Base-by-base conservation (phyloP, 768 basidiomycete species). In the Russula sp. region DNA sequence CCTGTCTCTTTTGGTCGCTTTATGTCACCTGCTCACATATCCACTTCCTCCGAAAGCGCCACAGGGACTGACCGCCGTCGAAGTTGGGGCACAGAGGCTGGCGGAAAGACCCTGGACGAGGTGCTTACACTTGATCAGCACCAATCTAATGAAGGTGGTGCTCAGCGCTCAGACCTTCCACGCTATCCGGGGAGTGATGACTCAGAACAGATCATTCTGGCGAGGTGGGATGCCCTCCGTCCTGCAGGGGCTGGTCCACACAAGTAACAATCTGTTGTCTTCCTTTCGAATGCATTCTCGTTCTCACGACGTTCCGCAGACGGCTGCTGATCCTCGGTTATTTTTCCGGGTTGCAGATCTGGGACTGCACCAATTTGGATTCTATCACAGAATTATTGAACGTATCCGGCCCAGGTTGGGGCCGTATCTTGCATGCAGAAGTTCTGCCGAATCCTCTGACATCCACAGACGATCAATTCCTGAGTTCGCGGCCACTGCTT, bases 281-380 rank as follows among this genome's bases (percentile, higher is more conserved):
- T 34, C 8, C 9, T 47, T 31, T 65, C 34, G 34, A 45, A 11
- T 13, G 44, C 62, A 45, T 57, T 62, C 13, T 54, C 7, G 34
- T 61, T 45, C 59, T 57, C 37, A 66, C 32, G 20, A 47, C 11
- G 40, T 37, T 48, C 14, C 34, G 13, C 39, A 80, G 81, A 48
- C 75, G 78, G 31, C 67, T 85, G 6, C 76, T 86, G 11, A 70
- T 87, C 55, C 73, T 86, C 16, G 84, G 78, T 5, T 87, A 86
- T 70, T 63, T 70, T 37, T 73, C 74, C 14, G 80, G 82, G 6
- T 68, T 88, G 45, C 82, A 86, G 69, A 75, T 86, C 20, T 88
- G 85, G 85, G 84, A 87, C 66, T 82, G 82, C 67, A 77, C 80
- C 13, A 76, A 81, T 63, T 71, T 87, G 9, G 80, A 74, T 59